Percentiles rank a stretch among this genome's conserved stretches.
phyloP scores from a whole-genome alignment of 2,329 filamentous ascomycete species.

The Monosporascus cannonballus region DNA sequence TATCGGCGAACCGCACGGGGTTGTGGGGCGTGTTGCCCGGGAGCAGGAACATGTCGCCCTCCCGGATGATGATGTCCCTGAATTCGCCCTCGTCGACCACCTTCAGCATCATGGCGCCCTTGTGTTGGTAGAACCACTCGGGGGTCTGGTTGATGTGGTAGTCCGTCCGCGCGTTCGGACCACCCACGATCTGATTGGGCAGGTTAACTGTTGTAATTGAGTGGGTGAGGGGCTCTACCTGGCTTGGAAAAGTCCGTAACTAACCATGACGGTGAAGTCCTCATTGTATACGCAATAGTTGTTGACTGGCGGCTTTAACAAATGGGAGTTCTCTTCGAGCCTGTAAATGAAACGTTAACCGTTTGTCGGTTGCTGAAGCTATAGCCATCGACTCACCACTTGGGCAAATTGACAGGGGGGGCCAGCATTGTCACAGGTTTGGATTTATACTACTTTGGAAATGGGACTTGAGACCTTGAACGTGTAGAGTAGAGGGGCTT shows the following conservation, averaged over 20 bases:
- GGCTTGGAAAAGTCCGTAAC: constrained; percentile 3
- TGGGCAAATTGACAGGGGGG: constrained; percentile 49
- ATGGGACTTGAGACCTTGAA: constrained; percentile 3
- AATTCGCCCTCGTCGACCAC: constrained; percentile 71
- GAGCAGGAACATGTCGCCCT: constrained; percentile 90
- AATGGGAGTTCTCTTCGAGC: constrained; percentile 86
- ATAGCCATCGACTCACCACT: constrained; percentile 40
- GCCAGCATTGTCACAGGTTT: constrained; percentile 36
- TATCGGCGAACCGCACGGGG: constrained; percentile 86
- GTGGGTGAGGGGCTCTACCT: background rate
- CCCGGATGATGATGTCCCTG: constrained; percentile 79
- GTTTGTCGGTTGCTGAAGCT: background rate
- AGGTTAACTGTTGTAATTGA: constrained; percentile 1
- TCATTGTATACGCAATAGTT: constrained; percentile 96
- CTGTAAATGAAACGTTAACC: constrained; percentile 37
- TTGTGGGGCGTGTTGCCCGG: constrained; percentile 96
- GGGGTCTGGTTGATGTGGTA: constrained; percentile 97
- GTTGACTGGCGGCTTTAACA: constrained; percentile 90
- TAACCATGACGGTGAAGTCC: constrained; percentile 73
- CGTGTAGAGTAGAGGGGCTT: background rate
- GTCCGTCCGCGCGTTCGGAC: constrained; percentile 91
- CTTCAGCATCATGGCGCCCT: constrained; percentile 88
- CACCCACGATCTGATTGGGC: constrained; percentile 69
- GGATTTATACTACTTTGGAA: background rate
- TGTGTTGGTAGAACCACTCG: constrained; percentile 98